Base-by-base conservation (phyloP, 805 yeast genomes). In the Cyberlindnera mycetangii region DNA sequence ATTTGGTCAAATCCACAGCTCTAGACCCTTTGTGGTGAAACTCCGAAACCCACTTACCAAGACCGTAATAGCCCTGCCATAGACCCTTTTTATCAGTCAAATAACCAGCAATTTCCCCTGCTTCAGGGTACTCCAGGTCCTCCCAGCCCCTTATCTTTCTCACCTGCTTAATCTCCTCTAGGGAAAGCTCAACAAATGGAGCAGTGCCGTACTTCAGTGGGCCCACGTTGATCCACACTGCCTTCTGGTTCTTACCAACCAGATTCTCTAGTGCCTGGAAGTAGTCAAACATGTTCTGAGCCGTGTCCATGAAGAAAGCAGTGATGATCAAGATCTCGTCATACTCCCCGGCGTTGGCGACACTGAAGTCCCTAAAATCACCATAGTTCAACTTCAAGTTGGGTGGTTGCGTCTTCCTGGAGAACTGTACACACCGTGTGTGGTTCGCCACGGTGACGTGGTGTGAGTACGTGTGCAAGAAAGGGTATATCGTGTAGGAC, bases 171-270 rank as follows among this genome's bases (percentile, higher is more conserved):
- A 90, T 59, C 58, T 90, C 97, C n/a, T 83, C 83, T 12, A 76
- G 68, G 32, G 81, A 81, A 24, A 89, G 67, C 60, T 90, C 96
- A 24, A 83, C 79, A 59, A 76, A 71, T 38, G 96, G 81, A 42
- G 89, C 85, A 3, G 89, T 79, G 0, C 97, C 97, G 70, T 93
- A 92, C 62, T 90, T 85, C 49, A 93, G 70, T 0, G 99, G 99
- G 0, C 99, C 99, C 12, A 81, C 72, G 60, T 93, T 92, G 50
- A 92, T 78, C 98, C 98, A 92, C 33, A 74, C 70, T 0, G 87
- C 83, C 4, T 72, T 72, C 14, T 67, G 68, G 6, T 38, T 39
- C 8, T 67, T 69, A 8, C 57, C 56, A 10, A 71, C 64, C 28
- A 83, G 55, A 10, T 61, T 55, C 44, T 75, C 75, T 30, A 92